phyloP scores from a whole-genome alignment of 371 early-diverging fungal genomes.

The Smittium culicis region DNA sequence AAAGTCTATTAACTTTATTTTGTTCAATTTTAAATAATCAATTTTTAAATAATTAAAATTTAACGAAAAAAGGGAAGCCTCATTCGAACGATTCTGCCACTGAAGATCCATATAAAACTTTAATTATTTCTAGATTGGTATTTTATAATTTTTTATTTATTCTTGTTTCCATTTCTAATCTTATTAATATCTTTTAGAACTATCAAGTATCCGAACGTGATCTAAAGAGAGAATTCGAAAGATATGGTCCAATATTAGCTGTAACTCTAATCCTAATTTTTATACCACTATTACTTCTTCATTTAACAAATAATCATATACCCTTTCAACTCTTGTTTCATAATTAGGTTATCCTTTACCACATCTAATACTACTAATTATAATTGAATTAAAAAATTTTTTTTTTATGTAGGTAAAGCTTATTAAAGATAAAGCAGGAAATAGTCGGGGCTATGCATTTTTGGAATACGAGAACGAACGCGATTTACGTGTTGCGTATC shows the following conservation, averaged over 20 bases:
- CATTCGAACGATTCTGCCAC: constrained; percentile 48
- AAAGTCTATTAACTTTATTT: no score
- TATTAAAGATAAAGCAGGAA: constrained; percentile 43
- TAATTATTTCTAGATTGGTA: constrained; percentile 69
- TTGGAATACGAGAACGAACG: constrained; percentile 87
- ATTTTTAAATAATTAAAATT: neutral
- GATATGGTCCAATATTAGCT: constrained; percentile 60
- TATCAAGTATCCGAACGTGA: constrained; percentile 70
- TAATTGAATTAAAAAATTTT: constrained; percentile 8
- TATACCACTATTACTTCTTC: no score
- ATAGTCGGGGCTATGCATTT: constrained; percentile 87
- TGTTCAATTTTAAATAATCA: no score
- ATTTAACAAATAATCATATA: no score
- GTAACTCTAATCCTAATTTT: no score
- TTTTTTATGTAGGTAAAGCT: constrained; percentile 44
- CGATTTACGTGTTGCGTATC: constrained; percentile 79
- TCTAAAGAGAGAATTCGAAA: constrained; percentile 63
- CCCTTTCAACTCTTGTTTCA: no score
- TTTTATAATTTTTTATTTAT: constrained; percentile 22
- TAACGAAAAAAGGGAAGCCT: constrained; percentile 38
- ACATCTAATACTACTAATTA: no score
- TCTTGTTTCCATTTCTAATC: neutral
- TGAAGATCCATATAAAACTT: constrained; percentile 83
- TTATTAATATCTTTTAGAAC: constrained; percentile 26
- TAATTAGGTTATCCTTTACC: no score